Percentiles rank a stretch among this genome's conserved stretches.
Conservation (phyloP, 2,329 filamentous ascomycete species). For the Aspergillus uvarum region DNA sequence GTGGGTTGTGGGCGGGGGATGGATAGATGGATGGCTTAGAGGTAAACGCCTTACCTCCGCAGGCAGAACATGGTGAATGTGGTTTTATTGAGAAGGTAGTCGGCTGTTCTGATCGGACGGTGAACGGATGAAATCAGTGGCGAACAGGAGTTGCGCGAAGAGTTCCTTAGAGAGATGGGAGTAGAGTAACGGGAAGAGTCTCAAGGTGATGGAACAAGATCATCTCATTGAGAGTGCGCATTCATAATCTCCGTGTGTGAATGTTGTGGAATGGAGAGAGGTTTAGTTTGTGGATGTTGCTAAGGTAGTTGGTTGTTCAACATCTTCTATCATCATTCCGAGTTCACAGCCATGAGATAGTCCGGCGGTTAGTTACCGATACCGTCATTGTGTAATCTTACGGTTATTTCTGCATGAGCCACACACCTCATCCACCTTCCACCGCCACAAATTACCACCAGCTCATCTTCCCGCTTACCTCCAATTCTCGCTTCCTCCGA, state of each 20-base stretch:
- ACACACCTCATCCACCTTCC: conserved; percentile 19
- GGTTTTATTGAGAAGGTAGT: conserved; percentile 9
- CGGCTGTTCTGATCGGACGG: neutral
- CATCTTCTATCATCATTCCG: neutral
- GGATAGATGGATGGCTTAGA: neutral
- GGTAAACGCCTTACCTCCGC: conserved; percentile 53
- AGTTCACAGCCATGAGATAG: no score
- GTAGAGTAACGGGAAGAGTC: neutral
- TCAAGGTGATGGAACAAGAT: neutral
- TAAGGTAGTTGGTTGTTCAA: neutral
- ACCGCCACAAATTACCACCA: conserved; percentile 4
- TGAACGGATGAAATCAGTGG: neutral
- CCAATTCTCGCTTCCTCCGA: conserved; percentile 5
- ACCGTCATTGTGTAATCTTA: neutral
- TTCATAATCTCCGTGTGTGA: neutral
- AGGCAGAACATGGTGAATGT: conserved; percentile 61
- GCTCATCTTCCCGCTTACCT: conserved; percentile 17
- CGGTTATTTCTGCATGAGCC: conserved; percentile 4
- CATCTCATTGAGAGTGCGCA: neutral
- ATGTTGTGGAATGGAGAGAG: neutral
- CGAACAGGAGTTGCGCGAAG: neutral
- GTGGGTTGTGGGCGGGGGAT: neutral
- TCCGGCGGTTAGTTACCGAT: no score
- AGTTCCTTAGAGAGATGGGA: neutral
- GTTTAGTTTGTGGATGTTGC: neutral